phyloP scores from a whole-genome alignment of 352 stramenopile genomes.

The Globisporangium orthogonon region DNA sequence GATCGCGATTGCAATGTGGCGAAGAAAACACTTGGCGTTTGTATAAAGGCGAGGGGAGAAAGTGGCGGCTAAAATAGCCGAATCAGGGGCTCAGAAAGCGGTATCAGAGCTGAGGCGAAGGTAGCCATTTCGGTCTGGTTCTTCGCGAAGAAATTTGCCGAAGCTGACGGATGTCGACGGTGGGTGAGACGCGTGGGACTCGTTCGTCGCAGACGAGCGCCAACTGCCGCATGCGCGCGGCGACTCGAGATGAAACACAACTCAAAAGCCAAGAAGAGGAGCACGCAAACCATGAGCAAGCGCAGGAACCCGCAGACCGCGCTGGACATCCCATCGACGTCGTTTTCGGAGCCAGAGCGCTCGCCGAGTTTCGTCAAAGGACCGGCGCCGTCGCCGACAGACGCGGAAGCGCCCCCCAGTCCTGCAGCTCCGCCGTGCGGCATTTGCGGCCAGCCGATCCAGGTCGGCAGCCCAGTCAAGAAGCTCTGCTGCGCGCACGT shows the following conservation, averaged over 20 bases:
- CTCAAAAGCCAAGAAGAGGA: neutral
- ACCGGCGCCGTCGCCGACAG: neutral
- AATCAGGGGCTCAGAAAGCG: neutral
- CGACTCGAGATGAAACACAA: neutral
- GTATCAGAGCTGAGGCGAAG: neutral
- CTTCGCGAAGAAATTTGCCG: neutral
- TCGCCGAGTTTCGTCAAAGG: neutral
- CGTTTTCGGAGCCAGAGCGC: constrained; percentile 3
- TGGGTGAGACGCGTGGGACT: neutral
- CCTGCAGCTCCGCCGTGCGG: constrained; percentile 16
- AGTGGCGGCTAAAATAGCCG: neutral
- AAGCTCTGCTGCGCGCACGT: constrained; percentile 47
- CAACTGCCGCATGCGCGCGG: neutral
- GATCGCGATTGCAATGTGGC: neutral
- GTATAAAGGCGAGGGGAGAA: neutral
- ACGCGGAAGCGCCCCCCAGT: neutral
- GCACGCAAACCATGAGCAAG: neutral
- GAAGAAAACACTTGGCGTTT: neutral
- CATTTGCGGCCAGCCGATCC: constrained; percentile 28
- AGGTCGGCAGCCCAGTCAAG: constrained; percentile 37
- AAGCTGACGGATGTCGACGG: neutral
- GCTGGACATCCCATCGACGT: constrained; percentile 10
- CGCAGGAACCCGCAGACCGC: constrained; percentile 3
- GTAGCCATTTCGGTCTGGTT: neutral
- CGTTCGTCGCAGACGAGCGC: too few species aligned